Evolutionary conservation across 164 flowering plant species (phyloP), one percentile per base, ranked within the genome.

Genomic region (Macadamia tetraphylla): DNA sequence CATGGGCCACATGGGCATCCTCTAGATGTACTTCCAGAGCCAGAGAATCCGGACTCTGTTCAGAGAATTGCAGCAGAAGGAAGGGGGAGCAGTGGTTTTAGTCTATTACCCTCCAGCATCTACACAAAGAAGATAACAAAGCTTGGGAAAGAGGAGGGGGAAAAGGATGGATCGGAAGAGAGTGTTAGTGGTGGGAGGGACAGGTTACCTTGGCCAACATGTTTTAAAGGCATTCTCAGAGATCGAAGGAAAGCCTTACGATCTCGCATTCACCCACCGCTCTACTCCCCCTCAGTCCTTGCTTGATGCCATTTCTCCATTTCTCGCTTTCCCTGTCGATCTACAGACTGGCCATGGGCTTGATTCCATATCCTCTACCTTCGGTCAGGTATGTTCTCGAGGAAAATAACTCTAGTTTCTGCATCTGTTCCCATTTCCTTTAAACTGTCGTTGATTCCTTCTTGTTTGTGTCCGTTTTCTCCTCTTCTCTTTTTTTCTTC

Each of bases 141-240:
- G 23, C 23, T 23, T 23, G 23, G 23, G 23, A 23, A 23, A 23
- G 23, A 23, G 23, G 23, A 14, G 18, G 64, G 30, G 15, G 15
- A 3, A 48, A 52, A 68, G 53, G 71, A 84, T 81, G 87, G 65
- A 65, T 44, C 76, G 71, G 77, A 85, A 81, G 89, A 84, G 68
- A 75, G 83, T 91, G 43, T 59, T 94, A 77, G 85, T 94, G 48
- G 80, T 94, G 15, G 98, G 98, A 58, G 97, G 98, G 65, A 91
- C 84, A 0, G 98, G 98, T 0, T 94, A 94, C 80, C 74, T 91
- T 61, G 98, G 98, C 43, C 97, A 91, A 79, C 97, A 94, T 72
- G 81, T 94, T 6, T 67, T 93, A 46, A 90, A 82, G 68, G 76
- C 64, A 14, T 65, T 90, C 29, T 67, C 85, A 9, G 77, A 62